These are phyloP conservation scores for Xylariaceae sp. DNA, from an alignment of 2,329 filamentous ascomycete species.

Conservation along the genomic window DNA sequence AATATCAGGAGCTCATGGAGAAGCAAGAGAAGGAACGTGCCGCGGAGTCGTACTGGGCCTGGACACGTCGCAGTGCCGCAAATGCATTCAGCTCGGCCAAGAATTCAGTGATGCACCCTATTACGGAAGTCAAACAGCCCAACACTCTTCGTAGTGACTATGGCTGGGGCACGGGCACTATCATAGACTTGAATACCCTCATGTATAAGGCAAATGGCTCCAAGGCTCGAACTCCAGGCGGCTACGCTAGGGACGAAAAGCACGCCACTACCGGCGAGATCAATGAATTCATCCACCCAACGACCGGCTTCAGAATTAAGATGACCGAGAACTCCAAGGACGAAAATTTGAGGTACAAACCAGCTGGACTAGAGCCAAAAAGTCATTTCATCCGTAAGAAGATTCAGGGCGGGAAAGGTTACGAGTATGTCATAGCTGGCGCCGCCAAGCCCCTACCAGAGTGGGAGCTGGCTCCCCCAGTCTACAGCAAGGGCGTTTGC, in stretches of 20 bases:
- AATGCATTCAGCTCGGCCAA: neutral
- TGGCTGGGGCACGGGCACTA: neutral
- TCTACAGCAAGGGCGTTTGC: neutral
- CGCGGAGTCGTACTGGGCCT: neutral
- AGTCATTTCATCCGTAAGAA: neutral
- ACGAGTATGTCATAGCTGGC: neutral
- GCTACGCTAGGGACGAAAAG: neutral
- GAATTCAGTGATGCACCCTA: neutral
- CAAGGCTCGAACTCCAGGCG: neutral
- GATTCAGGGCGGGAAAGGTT: neutral
- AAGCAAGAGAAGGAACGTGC: neutral
- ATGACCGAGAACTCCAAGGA: neutral
- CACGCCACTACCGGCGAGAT: neutral
- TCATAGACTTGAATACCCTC: neutral
- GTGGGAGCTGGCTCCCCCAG: neutral
- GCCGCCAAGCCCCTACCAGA: neutral
- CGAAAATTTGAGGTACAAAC: neutral
- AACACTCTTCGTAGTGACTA: neutral
- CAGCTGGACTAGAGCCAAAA: neutral
- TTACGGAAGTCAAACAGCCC: neutral
- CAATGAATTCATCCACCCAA: neutral
- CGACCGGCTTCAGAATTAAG: neutral
- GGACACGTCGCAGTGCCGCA: neutral
- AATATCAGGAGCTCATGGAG: neutral
- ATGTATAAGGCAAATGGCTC: neutral